These are phyloP conservation scores for Corchorus capsularis DNA, from an alignment of 345 rosid species.

Conservation along the genomic window DNA sequence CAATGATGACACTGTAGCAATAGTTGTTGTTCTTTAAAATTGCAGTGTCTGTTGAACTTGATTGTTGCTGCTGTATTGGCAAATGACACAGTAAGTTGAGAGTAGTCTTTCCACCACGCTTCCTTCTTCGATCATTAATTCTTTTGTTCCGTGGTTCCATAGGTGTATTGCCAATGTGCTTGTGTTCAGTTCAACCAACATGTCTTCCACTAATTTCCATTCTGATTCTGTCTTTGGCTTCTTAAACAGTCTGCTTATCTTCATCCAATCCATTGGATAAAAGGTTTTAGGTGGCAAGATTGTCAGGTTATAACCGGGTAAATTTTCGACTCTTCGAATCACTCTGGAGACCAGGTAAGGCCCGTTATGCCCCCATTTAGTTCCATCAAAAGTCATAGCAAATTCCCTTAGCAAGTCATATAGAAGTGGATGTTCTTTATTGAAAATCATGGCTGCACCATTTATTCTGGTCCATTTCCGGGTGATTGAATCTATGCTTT, in stretches of 20 bases:
- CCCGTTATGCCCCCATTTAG: conserved; percentile 77
- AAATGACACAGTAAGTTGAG: conserved; percentile 40
- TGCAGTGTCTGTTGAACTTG: background rate
- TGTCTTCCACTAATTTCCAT: conserved; percentile 43
- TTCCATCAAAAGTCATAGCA: conserved; percentile 65
- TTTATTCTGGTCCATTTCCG: conserved; percentile 67
- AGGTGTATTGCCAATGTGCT: conserved; percentile 46
- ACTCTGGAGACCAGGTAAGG: conserved; percentile 70
- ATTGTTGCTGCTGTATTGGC: conserved; percentile 23
- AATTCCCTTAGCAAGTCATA: conserved; percentile 61
- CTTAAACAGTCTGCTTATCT: conserved; percentile 51
- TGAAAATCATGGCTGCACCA: conserved; percentile 63
- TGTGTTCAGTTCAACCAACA: conserved; percentile 32
- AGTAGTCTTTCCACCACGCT: conserved; percentile 43
- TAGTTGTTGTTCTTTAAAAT: background rate
- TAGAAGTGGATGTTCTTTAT: conserved; percentile 53
- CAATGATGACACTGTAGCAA: background rate
- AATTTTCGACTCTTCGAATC: conserved; percentile 37
- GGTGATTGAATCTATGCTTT: conserved; percentile 36
- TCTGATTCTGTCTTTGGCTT: conserved; percentile 44
- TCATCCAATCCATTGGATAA: conserved; percentile 61
- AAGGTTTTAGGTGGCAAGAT: conserved; percentile 64
- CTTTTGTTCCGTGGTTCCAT: conserved; percentile 51
- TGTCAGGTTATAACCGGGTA: conserved; percentile 40
- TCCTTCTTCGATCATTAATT: conserved; percentile 43